Evolutionary conservation across 1,284 basidiomycete species (phyloP), one percentile per base, ranked within the genome.

Genomic region (Somion occarium): DNA sequence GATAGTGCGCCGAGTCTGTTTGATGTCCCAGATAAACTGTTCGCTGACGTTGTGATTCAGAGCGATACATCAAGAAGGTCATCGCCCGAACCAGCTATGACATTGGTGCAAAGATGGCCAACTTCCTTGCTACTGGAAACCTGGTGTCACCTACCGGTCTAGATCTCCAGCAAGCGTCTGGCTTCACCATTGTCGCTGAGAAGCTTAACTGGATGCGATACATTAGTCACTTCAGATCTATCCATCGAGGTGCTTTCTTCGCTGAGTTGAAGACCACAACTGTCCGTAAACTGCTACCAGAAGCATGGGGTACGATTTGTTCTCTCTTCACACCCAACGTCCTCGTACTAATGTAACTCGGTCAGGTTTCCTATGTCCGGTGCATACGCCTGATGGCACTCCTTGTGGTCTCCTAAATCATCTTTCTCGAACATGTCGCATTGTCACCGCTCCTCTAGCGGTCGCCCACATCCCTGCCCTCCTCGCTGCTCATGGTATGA

Each of bases 281-380:
- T 20, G 97, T 99, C 45, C 89, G 97, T 62, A 99, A 99, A 71
- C 75, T 99, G 54, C 75, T 99, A 19, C 97, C 97, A 12, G 97
- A 99, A 73, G 92, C 97, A 34, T 99, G 97, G 97, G 96, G 91
- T 91, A 99, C 99, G 78, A 73, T 99, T 9, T 99, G 97, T 64
- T 97, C 97, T n/a, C 97, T 99, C 5, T 97, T 99, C 68, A 99
- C 97, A 2, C 97, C 97, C 23, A 97, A 99, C 75, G 97, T 43
- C 41, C 50, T 58, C 43, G 2, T 49, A 38, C 50, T 50, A 9
- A 12, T 19, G 51, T 49, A 18, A 50, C 91, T 90, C 96, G 51
- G n/a, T n/a, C n/a, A n/a, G n/a, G n/a, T n/a, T 99, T 99, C 78
- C 73, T 99, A 9, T 99, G 97, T 64, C 97, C 97, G 15, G 97